Evolutionary conservation across 306 rosid genomes (phyloP).

Genomic region (Cicer arietinum): DNA sequence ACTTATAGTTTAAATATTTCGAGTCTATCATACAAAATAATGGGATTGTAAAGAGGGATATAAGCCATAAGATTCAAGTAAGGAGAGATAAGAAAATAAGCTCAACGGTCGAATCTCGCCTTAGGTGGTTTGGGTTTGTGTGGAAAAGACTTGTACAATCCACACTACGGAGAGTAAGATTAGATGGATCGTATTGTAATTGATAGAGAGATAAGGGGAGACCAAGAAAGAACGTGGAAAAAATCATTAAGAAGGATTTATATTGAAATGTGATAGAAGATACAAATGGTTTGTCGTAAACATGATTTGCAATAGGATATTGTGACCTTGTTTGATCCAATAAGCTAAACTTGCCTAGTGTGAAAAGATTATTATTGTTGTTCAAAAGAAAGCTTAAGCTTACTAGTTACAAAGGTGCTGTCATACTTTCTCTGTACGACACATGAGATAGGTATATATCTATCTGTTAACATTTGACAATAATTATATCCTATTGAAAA

Average conservation of each 20-base stretch:
- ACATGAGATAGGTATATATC: neutral
- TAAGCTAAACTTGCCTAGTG: neutral
- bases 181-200: neutral
- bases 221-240: neutral
- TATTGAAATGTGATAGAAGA: neutral
- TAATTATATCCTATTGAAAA: slow-evolving; percentile 18
- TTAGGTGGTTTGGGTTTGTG: slow-evolving; percentile 7
- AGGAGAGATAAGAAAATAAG: neutral
- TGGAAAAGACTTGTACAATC: neutral
- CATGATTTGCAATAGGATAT: neutral
- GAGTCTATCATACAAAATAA: neutral
- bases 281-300: neutral
- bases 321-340: neutral
- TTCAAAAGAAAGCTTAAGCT: slow-evolving; percentile 15
- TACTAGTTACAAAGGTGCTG: neutral
- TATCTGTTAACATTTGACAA: slow-evolving; percentile 4
- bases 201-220: neutral
- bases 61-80: neutral
- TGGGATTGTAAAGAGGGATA: slow-evolving; percentile 2
- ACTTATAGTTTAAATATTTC: neutral
- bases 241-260: neutral
- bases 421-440: slow-evolving; percentile 21
- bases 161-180: neutral
- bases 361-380: neutral
- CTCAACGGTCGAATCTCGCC: neutral